A percentile compares a stretch with the other conserved stretches of the same genome.
These are phyloP conservation scores for Bimuria novae-zelandiae DNA, from an alignment of 2,329 filamentous ascomycete genomes.

Conservation along the genomic window DNA sequence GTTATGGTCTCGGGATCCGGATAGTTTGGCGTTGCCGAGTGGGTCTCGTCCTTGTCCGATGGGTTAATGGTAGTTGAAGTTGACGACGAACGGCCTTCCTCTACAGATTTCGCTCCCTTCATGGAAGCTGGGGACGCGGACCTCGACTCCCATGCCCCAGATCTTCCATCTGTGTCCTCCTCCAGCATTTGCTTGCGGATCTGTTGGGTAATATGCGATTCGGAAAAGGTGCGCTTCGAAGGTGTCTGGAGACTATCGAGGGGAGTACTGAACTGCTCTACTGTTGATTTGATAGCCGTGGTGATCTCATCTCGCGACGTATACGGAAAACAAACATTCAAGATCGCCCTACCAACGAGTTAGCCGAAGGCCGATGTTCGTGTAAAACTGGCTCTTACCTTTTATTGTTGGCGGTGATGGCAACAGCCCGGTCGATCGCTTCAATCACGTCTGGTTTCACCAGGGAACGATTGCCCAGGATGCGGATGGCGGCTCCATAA, in stretches of 20 bases:
- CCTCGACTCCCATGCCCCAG: slow-evolving; percentile 34
- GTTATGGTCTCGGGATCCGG: slow-evolving; percentile 90
- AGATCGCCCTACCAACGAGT: slow-evolving; percentile 56
- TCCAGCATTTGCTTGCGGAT: slow-evolving; percentile 63
- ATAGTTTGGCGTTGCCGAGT: slow-evolving; percentile 27
- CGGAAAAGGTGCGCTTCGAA: slow-evolving; percentile 74
- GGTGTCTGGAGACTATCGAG: slow-evolving; percentile 59
- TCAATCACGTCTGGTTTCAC: slow-evolving; percentile 86
- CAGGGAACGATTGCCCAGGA: slow-evolving; percentile 82
- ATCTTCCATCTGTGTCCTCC: slow-evolving; percentile 41
- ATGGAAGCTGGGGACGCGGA: slow-evolving; percentile 43
- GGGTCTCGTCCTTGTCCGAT: slow-evolving; percentile 37
- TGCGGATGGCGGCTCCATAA: slow-evolving; percentile 84
- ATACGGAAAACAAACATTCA: slow-evolving; percentile 98
- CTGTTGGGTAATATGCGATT: slow-evolving; percentile 83
- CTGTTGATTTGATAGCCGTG: slow-evolving; percentile 82
- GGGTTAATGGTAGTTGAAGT: slow-evolving; percentile 46
- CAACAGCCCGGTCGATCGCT: slow-evolving; percentile 82
- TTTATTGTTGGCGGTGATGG: slow-evolving; percentile 85
- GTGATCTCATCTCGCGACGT: slow-evolving; percentile 96
- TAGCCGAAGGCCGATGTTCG: not conserved
- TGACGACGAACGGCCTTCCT: slow-evolving; percentile 38
- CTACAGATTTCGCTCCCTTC: slow-evolving; percentile 37
- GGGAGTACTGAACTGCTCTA: slow-evolving; percentile 81
- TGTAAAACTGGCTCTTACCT: slow-evolving; percentile 56